Evolutionary conservation across 1,284 basidiomycete genomes (phyloP), one percentile per base, ranked within the genome.

Genomic region (Trichosporon sp.): DNA sequence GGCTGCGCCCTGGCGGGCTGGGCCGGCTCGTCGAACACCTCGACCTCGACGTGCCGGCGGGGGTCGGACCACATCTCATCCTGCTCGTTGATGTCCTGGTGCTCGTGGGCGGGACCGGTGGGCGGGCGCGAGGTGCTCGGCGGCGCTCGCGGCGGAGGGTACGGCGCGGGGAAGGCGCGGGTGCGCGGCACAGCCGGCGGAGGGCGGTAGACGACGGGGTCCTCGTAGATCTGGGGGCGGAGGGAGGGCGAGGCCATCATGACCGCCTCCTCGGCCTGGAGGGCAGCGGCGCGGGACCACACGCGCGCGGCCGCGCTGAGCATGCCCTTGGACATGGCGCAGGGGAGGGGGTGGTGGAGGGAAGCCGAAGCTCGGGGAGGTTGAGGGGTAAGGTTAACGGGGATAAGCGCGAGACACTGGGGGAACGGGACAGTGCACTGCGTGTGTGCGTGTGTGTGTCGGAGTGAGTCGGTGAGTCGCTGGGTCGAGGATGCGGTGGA

Each of bases 201-300:
- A 2, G 59, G 59, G 14, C 59, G 31, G 59, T 63, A 63, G 11
- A 63, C 59, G 59, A 63, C 59, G 32, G 59, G 59, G 59, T 63
- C 59, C 59, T 63, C 59, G 59, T 35, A n/a, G 59, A 63, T 63
- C 59, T 63, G 66, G 26, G 40, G 70, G 67, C 7, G 67, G 68
- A 16, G 73, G 64, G 12, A 69, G 70, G 2, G 75, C 76, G 2
- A 79, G 31, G 59, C 59, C 31, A 35, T 63, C 59, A 63, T 32
- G 31, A 63, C 78, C 2, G 77, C 78, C 68, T 82, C 80, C 68
- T 83, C 83, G 7, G 79, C 70, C 73, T 82, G 80, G n/a, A 83
- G 80, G 10, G 78, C 73, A 4, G 78, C 78, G 32, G 82, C 75
- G 43, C 83, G 77, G n/a, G 80, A 77, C 19, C 79, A 48, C 8